Evolutionary conservation across 129 eudicot species (phyloP), one percentile per base, ranked within the genome.

Genomic region (Apium graveolens): DNA sequence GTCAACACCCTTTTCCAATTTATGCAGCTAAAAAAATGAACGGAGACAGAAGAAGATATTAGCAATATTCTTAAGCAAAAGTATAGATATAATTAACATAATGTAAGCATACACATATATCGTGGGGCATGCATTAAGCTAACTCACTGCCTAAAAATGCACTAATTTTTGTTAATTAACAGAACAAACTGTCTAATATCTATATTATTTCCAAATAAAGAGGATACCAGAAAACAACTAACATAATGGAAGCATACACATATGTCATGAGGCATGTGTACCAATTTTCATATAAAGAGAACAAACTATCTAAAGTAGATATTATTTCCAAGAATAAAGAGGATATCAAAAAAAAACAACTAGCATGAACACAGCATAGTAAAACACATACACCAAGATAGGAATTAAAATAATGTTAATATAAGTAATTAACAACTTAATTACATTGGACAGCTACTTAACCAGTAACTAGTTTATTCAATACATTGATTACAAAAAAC

Each of bases 1-100:
- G 66, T 93, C 94, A 27, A 92, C 97, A 75, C 97, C 97, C 70
- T 44, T 87, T 71, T 85, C 89, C 43, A 90, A 78, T 37, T 76
- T 79, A 27, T 85, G 82, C 11, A 92, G 39, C 97, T 92, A 79
- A 53, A 81, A 26, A 48, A 69, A 37, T 82, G 81, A 31, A 37
- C 62, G 9, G 17, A 60, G 55, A 70, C 75, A 70, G 48, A 38
- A 70, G 31, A 21, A 17, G 20, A 37, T 13, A 70, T 29, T 57
- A 57, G 31, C 48, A 70, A 20, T 70, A 70, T 38, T n/a, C 26
- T 70, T 7, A 13, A 24, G 32, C 18, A 24, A 38, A 77, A 39
- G 17, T 20, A 4, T 41, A 74, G 14, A 60, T 18, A 32, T 0
- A 5, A 20, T 5, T 43, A 76, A 18, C 12, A 34, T 37, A 31